phyloP scores from a whole-genome alignment of 371 early-diverging fungal genomes.

The Haplosporangium sp. region DNA sequence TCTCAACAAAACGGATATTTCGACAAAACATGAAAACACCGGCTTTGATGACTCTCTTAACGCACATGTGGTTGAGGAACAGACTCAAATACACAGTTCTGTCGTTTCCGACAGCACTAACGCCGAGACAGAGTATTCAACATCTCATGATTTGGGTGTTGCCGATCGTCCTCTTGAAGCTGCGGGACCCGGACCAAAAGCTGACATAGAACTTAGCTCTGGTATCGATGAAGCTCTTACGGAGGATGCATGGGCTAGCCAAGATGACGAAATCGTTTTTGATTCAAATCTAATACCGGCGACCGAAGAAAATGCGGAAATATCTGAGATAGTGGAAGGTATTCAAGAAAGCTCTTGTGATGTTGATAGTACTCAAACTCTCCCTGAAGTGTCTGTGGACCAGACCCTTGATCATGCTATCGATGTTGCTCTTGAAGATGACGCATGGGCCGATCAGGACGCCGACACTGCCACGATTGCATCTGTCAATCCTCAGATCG shows the following conservation, averaged over 20 bases:
- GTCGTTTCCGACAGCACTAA: background rate
- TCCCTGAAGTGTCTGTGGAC: background rate
- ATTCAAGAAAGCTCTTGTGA: background rate
- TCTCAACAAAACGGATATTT: background rate
- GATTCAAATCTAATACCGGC: background rate
- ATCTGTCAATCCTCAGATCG: background rate
- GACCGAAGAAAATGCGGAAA: background rate
- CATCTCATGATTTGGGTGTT: background rate
- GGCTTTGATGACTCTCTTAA: background rate
- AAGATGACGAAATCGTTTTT: background rate
- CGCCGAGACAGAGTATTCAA: background rate
- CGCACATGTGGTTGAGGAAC: background rate
- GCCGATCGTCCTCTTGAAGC: background rate
- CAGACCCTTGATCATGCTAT: background rate
- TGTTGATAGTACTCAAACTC: background rate
- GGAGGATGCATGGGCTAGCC: slow-evolving; percentile 17
- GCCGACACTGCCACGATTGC: background rate
- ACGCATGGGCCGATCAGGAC: slow-evolving; percentile 22
- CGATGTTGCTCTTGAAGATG: slow-evolving; percentile 11
- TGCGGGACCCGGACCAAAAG: background rate
- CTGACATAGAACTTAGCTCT: background rate
- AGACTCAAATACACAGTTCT: background rate
- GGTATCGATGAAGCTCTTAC: background rate
- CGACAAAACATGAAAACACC: background rate
- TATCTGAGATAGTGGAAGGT: background rate